Base-by-base conservation (phyloP, 2,329 filamentous ascomycete genomes). In the Cladosporium sp. region DNA sequence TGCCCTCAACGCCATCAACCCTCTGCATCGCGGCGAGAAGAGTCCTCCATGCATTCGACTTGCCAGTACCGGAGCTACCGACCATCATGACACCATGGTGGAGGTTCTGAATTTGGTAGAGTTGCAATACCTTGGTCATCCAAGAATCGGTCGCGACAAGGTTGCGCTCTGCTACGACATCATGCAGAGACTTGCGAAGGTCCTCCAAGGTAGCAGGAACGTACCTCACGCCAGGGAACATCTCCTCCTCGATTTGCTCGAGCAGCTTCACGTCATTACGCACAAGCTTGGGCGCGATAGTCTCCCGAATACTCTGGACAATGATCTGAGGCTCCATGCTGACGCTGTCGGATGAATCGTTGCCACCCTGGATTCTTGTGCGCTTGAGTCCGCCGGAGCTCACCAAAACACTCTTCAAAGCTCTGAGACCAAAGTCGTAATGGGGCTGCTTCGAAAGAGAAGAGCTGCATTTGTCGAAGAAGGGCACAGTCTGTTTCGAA, bases 41-140 rank as follows among this genome's bases (percentile, higher is more conserved):
- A 36, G 95, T 83, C 63, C 88, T 90, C 93, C 94, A 99, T 4
- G 93, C 88, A 1, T 87, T 84, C 35, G 93, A 96, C 72, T 99
- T 99, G 65, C 94, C 94, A 39, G 92, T 86, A n/a, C 94, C 93
- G 25, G 94, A 96, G 64, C 88, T 90, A 55, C 93, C 93, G 8
- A 99, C 93, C 93, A 98, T 97, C 94, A 99, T 99, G 22, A 99
- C 93, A 85, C 93, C 93, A 60, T 99, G 93, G 64, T 99, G 93
- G 52, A 98, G 90, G 57, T 85, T 87, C 69, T 97, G 93, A 55
- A 99, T 99, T 68, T 99, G 93, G 67, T 95, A 97, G 2, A 98
- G 80, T 68, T 99, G 93, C 7, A 98, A 78, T 29, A 95, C 84
- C 73, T 99, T 99, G 51, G 88, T 93, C 82, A 97, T 90, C 94